Conservation (phyloP, 2,329 filamentous ascomycete genomes). For the Pseudogymnoascus sp. region DNA sequence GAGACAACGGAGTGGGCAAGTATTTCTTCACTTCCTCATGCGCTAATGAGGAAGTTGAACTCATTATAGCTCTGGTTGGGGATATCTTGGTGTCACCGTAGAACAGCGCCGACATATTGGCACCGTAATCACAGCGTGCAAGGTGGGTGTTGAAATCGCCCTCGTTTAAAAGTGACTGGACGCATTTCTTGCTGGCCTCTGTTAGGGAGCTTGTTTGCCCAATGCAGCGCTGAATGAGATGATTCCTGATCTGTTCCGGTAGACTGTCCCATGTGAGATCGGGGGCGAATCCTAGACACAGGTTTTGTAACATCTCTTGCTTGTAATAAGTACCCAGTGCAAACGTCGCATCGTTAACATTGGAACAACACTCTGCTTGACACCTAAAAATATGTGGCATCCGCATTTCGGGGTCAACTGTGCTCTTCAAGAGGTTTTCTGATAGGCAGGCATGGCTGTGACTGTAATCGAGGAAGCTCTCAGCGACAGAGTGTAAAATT, state of each 20-base stretch:
- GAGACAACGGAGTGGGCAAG: slow-evolving; percentile 16
- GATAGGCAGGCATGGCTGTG: slow-evolving; percentile 34
- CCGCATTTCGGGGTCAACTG: slow-evolving; percentile 26
- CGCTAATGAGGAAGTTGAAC: no score
- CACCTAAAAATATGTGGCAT: slow-evolving; percentile 14
- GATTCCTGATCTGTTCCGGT: slow-evolving; percentile 39
- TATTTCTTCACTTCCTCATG: no score
- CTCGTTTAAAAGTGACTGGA: slow-evolving; percentile 35
- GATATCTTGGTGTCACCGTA: slow-evolving; percentile 20
- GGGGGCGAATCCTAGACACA: slow-evolving; percentile 44
- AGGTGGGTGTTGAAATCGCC: slow-evolving; percentile 38
- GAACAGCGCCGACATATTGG: slow-evolving; percentile 32
- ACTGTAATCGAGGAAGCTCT: slow-evolving; percentile 21
- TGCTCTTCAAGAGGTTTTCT: slow-evolving; percentile 36
- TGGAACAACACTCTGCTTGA: no score
- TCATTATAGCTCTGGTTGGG: no score
- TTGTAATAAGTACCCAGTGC: no score
- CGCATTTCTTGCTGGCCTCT: slow-evolving; percentile 17
- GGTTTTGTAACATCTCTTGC: slow-evolving; percentile 38
- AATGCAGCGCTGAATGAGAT: slow-evolving; percentile 41
- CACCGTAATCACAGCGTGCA: slow-evolving; percentile 43
- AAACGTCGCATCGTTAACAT: no score
- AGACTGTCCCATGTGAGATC: slow-evolving; percentile 47
- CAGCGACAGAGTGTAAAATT: slow-evolving; percentile 20
- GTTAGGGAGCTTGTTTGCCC: slow-evolving; percentile 38